Base-by-base conservation (phyloP, 192 early-diverging fungal genomes). In the Endogone sp. region DNA sequence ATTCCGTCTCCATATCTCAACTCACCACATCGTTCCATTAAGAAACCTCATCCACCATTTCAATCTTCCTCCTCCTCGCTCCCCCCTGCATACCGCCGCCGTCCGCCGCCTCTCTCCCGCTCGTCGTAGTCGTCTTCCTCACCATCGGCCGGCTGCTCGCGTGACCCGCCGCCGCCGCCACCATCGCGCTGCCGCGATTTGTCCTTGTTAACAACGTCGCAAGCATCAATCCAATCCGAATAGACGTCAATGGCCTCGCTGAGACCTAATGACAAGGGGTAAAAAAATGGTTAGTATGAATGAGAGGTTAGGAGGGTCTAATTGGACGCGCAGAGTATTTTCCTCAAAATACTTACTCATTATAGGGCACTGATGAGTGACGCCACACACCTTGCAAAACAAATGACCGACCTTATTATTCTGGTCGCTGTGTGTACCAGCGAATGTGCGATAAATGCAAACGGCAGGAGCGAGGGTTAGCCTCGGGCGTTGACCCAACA, bases 211-310 rank as follows among this genome's bases (percentile, higher is more conserved):
- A 79, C 77, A 49, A 86, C 81, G 62, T 94, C 92, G 67, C 86
- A 89, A 1, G 90, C 86, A 79, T 97, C 96, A 28, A 98, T 83
- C 94, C 94, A 98, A 31, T 89, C 92, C 28, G 84, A 84, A 65
- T 98, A 98, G 10, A 98, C 92, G 75, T 98, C 96, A 16, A 95
- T 87, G 4, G 93, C 84, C 54, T 91, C 90, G 63, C 84, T 84
- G 10, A 98, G 78, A 49, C 81, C 88, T 89, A 69, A 54, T 64
- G n/a, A n/a, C n/a, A n/a, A n/a, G n/a, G n/a, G n/a, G n/a, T n/a
- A n/a, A n/a, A n/a, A n/a, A n/a, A n/a, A n/a, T n/a, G n/a, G n/a
- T n/a, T n/a, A n/a, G n/a, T n/a, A n/a, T n/a, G n/a, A n/a, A n/a
- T n/a, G n/a, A n/a, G n/a, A n/a, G n/a, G n/a, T n/a, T n/a, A n/a